phyloP scores from a whole-genome alignment of 352 stramenopile species.

The Bremia lactucae region DNA sequence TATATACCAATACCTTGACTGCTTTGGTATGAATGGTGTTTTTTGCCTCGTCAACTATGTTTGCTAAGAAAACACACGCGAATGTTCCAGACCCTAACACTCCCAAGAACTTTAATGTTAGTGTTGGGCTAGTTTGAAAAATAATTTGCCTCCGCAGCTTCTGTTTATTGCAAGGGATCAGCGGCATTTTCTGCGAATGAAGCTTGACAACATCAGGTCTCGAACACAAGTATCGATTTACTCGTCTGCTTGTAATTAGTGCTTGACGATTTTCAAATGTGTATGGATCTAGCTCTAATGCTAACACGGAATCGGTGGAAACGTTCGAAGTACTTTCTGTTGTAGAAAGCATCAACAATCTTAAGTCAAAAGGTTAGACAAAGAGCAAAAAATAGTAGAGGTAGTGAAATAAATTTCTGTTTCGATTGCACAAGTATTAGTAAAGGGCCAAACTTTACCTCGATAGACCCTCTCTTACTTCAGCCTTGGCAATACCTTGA shows the following conservation, averaged over 20 bases:
- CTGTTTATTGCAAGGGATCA: slow-evolving; percentile 31
- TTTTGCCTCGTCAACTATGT: slow-evolving; percentile 15
- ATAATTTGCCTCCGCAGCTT: slow-evolving; percentile 48
- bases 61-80: slow-evolving; percentile 60
- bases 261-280: slow-evolving; percentile 30
- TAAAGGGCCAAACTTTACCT: slow-evolving; percentile 28
- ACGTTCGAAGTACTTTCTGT: neutral
- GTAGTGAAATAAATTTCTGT: slow-evolving; percentile 8
- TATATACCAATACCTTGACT: slow-evolving; percentile 38
- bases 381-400: neutral
- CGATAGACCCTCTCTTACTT: slow-evolving; percentile 19
- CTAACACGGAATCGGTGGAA: neutral
- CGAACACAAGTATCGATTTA: slow-evolving; percentile 36
- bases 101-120: slow-evolving; percentile 34
- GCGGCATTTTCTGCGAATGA: slow-evolving; percentile 40
- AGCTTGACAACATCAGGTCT: slow-evolving; percentile 36
- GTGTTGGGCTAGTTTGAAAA: slow-evolving; percentile 23
- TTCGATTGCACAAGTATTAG: slow-evolving; percentile 13
- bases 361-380: slow-evolving; percentile 15
- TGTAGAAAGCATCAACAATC: slow-evolving; percentile 7
- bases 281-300: slow-evolving; percentile 41
- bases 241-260: slow-evolving; percentile 30
- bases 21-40: slow-evolving; percentile 27
- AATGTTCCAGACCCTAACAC: slow-evolving; percentile 67
- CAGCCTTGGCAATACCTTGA: slow-evolving; percentile 12